Evolutionary conservation across 2,329 filamentous ascomycete species (phyloP), one percentile per base, ranked within the genome.

Genomic region (Talaromyces sp.): DNA sequence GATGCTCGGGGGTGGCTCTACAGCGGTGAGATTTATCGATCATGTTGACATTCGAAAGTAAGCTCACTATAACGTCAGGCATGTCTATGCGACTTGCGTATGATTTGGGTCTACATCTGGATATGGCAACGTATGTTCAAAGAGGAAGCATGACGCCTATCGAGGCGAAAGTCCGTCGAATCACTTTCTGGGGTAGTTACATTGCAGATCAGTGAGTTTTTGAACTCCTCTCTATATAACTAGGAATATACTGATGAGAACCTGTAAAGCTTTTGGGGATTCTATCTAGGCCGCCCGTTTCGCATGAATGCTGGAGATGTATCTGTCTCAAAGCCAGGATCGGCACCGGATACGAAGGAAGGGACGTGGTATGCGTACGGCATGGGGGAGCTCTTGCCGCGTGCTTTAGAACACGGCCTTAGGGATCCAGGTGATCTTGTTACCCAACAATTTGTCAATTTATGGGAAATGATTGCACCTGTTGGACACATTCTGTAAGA

Each of bases 1-100:
- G 80, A 81, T 65, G 77, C 80, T 17, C 75, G 81, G 5, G 80
- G 80, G 19, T 83, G 81, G 81, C 69, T 83, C 2, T 83, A 81
- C 63, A 80, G 79, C 50, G 79, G 80, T 78, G 71, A 61, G 73
- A 66, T 50, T 35, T 8, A 13, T 33, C 15, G 11, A 10, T 54
- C n/a, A 7, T 58, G n/a, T 49, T 31, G 15, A 4, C 0, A 27
- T 19, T 33, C 60, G 17, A 22, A 17, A 54, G 22, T 31, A 41
- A 50, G 43, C 64, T 66, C 8, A 66, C 39, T 43, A 17, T 5
- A 27, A 37, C 43, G 43, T 50, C 22, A 78, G 78, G 78, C 19
- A 81, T 81, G 80, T 78, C 79, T 1, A 80, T 80, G 74, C 73
- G 80, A 50, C 73, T 82, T 45, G 75, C 78, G n/a, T 79, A 81